Percentiles rank a stretch among this genome's conserved stretches.
phyloP scores from a whole-genome alignment of 495 filamentous ascomycete species.

The Podospora pseudocomata region DNA sequence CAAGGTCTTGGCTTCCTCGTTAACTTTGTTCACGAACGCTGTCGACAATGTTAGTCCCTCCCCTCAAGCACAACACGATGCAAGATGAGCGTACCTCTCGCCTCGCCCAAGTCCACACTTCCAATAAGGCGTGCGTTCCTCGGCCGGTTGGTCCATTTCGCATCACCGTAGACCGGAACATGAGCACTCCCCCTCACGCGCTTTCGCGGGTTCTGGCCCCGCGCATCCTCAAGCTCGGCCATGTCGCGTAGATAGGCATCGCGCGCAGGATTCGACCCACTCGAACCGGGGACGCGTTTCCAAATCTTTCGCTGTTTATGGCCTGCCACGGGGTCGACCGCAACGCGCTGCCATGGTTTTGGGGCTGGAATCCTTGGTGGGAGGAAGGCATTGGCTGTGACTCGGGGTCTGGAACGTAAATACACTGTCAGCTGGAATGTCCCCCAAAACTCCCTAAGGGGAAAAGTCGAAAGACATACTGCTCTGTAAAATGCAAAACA shows the following conservation, averaged over 20 bases:
- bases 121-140: slow-evolving; percentile 15
- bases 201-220: slow-evolving; percentile 25
- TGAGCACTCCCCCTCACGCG: slow-evolving; percentile 22
- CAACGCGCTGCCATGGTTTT: slow-evolving; percentile 33
- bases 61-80: background rate
- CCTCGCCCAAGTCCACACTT: slow-evolving; percentile 25
- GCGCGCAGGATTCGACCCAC: background rate
- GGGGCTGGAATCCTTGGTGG: slow-evolving; percentile 23
- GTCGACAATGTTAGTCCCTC: background rate
- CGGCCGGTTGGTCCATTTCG: slow-evolving; percentile 20
- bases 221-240: slow-evolving; percentile 25
- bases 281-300: slow-evolving; percentile 31
- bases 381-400: slow-evolving; percentile 24
- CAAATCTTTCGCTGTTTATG: slow-evolving; percentile 28
- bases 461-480: slow-evolving; percentile 8
- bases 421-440: background rate
- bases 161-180: slow-evolving; percentile 23
- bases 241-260: slow-evolving; percentile 18
- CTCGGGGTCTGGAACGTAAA: slow-evolving; percentile 16
- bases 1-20: slow-evolving; percentile 1
- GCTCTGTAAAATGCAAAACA: background rate
- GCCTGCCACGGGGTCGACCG: slow-evolving; percentile 21
- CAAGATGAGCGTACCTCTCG: slow-evolving; percentile 23
- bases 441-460: background rate
- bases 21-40: slow-evolving; percentile 1